Evolutionary conservation across 2,329 filamentous ascomycete genomes (phyloP), one percentile per base, ranked within the genome.

Genomic region (Fusarium sp.): DNA sequence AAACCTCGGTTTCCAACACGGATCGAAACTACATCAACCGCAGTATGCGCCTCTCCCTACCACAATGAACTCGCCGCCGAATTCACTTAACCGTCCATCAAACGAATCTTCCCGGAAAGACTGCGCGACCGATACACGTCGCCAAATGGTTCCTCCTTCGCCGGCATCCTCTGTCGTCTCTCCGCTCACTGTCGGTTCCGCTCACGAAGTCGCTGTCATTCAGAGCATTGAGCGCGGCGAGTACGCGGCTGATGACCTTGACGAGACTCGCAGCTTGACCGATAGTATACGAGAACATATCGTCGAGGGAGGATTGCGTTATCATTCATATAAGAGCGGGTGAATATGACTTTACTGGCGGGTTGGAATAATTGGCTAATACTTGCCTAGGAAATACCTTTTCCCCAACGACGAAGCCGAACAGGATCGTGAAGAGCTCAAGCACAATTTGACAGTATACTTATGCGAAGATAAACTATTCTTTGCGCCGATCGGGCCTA

Each of bases 351-450:
- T 38, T n/a, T 38, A 0, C 6, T 11, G 34, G 10, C 18, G 18
- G 18, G 18, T 38, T 2, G 25, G 18, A 51, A 51, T 22, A 38
- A n/a, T 51, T 16, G 16, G 16, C 47, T 51, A 52, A 52, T 20
- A 7, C 15, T 27, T 48, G 11, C 6, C 79, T 7, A 81, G 82
- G 12, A 76, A 81, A 69, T 83, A 83, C 51, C 75, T 79, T 7
- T 83, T 83, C 49, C 82, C 82, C 25, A 83, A 83, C 57, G 82
- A 83, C 65, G 80, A 82, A 52, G 77, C 77, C 5, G 82, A 84
- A 58, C 82, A 84, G 55, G 77, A 80, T 32, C 77, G 81, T 22
- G 82, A 84, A 49, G 79, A 82, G 40, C 73, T 83, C 22, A 82
- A 82, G 62, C 81, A 83, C 60, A 72, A 78, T 32, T 71, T 84